Percentiles rank a stretch among this genome's conserved stretches.
Conservation (phyloP, 2,329 filamentous ascomycete species). For the Magnaporthales sp. region DNA sequence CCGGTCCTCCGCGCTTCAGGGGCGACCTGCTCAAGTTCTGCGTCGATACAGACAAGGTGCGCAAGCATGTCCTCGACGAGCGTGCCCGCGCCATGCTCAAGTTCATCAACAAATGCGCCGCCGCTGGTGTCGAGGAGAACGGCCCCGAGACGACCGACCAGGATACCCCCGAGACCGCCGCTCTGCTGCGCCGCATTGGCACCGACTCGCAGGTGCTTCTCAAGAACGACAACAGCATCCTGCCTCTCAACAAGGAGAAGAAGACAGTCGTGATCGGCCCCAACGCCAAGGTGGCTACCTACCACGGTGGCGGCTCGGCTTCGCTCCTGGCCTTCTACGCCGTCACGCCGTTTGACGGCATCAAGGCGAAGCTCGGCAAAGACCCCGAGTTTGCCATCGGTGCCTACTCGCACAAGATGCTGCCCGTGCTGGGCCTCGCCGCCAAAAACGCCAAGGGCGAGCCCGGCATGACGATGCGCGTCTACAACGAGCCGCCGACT, state of each 20-base stretch:
- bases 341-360: conserved; percentile 64
- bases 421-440: conserved; percentile 47
- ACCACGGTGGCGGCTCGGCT: conserved; percentile 59
- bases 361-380: conserved; percentile 41
- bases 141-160: conserved; percentile 13
- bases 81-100: conserved; percentile 41
- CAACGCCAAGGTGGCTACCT: conserved; percentile 46
- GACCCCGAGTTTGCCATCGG: conserved; percentile 47
- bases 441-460: conserved; percentile 40
- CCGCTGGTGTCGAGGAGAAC: conserved; percentile 35
- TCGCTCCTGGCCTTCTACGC: conserved; percentile 54
- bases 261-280: conserved; percentile 47
- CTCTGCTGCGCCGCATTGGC: conserved; percentile 23
- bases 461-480: conserved; percentile 51
- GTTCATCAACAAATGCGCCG: conserved; percentile 48
- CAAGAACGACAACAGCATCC: conserved; percentile 57
- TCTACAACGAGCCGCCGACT: conserved; percentile 50
- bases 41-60: conserved; percentile 44
- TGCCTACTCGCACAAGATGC: conserved; percentile 55
- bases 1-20: conserved; percentile 42
- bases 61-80: conserved; percentile 18
- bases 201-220: conserved; percentile 63
- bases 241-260: conserved; percentile 48
- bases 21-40: conserved; percentile 43
- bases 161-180: conserved; percentile 8